Conservation (phyloP, 768 basidiomycete genomes). For the Boletales sp. region DNA sequence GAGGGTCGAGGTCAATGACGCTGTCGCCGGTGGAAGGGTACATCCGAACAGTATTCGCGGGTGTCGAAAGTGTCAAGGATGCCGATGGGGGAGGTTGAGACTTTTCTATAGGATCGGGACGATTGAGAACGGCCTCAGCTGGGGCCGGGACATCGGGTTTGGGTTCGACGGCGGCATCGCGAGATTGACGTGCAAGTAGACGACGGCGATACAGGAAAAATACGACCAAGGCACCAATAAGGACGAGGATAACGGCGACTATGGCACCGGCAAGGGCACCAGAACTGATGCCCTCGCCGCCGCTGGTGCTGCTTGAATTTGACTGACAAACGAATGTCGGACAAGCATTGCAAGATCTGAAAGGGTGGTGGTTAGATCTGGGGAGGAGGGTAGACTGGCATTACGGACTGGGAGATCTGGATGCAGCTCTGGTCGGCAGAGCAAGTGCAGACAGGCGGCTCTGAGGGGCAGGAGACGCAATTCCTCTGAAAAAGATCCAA, state of each 20-base stretch:
- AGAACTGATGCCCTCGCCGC: slow-evolving; percentile 46
- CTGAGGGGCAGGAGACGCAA: slow-evolving; percentile 51
- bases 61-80: slow-evolving; percentile 3
- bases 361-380: slow-evolving; percentile 3
- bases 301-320: slow-evolving; percentile 12
- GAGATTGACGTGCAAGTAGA: slow-evolving; percentile 37
- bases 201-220: slow-evolving; percentile 68
- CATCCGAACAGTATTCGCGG: slow-evolving; percentile 41
- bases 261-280: slow-evolving; percentile 76
- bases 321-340: slow-evolving; percentile 49
- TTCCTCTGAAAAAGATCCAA: slow-evolving; percentile 38
- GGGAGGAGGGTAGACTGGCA: neutral
- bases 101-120: slow-evolving; percentile 81
- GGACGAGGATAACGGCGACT: slow-evolving; percentile 58
- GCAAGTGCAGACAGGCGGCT: slow-evolving; percentile 53
- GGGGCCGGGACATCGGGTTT: slow-evolving; percentile 66
- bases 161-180: slow-evolving; percentile 34
- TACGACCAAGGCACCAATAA: slow-evolving; percentile 46
- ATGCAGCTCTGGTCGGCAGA: slow-evolving; percentile 53
- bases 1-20: slow-evolving; percentile 60
- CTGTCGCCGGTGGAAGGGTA: slow-evolving; percentile 46
- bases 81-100: slow-evolving; percentile 17
- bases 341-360: slow-evolving; percentile 60
- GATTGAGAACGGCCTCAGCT: slow-evolving; percentile 73
- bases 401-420: slow-evolving; percentile 53